Base-by-base conservation (phyloP, 148 eudicot genomes). In the Mesembryanthemum crystallinum region DNA sequence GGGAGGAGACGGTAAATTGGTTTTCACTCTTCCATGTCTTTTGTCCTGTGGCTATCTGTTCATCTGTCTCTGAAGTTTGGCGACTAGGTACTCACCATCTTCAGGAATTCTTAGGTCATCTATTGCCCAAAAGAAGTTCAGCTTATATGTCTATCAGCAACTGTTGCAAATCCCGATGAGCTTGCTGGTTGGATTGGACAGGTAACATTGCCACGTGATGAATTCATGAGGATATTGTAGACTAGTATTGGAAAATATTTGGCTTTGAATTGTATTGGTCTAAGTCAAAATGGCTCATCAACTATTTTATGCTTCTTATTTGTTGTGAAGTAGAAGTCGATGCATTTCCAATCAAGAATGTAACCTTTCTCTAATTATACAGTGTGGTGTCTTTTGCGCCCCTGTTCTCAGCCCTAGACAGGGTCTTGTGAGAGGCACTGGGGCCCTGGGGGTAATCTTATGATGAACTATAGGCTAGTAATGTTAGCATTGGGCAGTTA, bases 101-200 rank as follows among this genome's bases (percentile, higher is more conserved):
- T 24, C 28, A 42, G 73, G 35, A n/a, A 8, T 28, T 64, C 65
- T 63, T 81, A 92, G 99, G 92, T 95, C 49, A 95, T 95, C 59
- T 95, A 95, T 86, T 95, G 96, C 84, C 99, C 99, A 28, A 92
- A 95, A 86, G 96, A 92, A 83, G 97, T 95, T 84, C 99, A 95
- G 82, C 92, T 95, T 76, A 95, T 95, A 65, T 95, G 99, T 80
- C 83, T 95, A 77, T 95, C 99, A 70, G 99, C 99, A 76, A 95
- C 99, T 64, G 99, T 95, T 73, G 94, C 99, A 65, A 95, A 95
- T 82, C 89, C 99, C 54, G 99, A 95, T 88, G 99, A 95, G 83
- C 78, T 95, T 83, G 94, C 96, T 85, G 99, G 97, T 75, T 95
- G 99, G 99, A 95, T 95, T 80, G 90, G 86, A 76, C 92, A 95